Evolutionary conservation across 495 filamentous ascomycete genomes (phyloP).

Genomic region (Penicillium nucicola): DNA sequence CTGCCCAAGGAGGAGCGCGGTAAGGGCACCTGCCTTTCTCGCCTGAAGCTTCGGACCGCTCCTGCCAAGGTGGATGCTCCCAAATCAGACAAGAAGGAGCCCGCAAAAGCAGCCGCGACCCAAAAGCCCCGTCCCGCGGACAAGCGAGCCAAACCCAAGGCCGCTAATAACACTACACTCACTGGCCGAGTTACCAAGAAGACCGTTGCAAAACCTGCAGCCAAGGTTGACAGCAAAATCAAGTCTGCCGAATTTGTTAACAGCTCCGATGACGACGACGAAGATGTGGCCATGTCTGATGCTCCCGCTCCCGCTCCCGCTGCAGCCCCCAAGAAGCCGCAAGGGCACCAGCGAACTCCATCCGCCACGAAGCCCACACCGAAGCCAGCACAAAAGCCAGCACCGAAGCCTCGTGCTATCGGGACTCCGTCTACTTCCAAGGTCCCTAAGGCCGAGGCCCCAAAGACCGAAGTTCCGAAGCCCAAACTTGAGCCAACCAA

Average conservation of each 20-base stretch:
- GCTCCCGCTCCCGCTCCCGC: slow-evolving; percentile 20
- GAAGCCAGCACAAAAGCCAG: slow-evolving; percentile 7
- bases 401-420: slow-evolving; percentile 10
- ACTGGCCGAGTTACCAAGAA: slow-evolving; percentile 52
- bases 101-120: slow-evolving; percentile 33
- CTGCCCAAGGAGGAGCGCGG: slow-evolving; percentile 71
- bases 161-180: slow-evolving; percentile 44
- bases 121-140: slow-evolving; percentile 43
- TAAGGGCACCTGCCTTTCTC: slow-evolving; percentile 77
- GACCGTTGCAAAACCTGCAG: slow-evolving; percentile 43
- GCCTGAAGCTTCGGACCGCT: slow-evolving; percentile 60
- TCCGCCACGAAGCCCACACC: slow-evolving; percentile 2
- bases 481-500: slow-evolving; percentile 24
- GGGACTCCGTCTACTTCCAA: slow-evolving; percentile 3
- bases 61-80: slow-evolving; percentile 50
- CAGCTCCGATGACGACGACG: slow-evolving; percentile 71
- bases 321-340: slow-evolving; percentile 17
- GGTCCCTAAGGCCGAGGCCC: slow-evolving; percentile 13
- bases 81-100: slow-evolving; percentile 21
- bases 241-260: slow-evolving; percentile 74
- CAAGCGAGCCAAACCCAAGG: slow-evolving; percentile 55
- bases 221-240: slow-evolving; percentile 45
- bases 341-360: slow-evolving; percentile 9
- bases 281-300: slow-evolving; percentile 41
- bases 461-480: slow-evolving; percentile 17